A percentile compares a stretch with the other conserved stretches of the same genome.
phyloP scores from a whole-genome alignment of 1,139 yeast species.

The Meyerozyma smithsonii region DNA sequence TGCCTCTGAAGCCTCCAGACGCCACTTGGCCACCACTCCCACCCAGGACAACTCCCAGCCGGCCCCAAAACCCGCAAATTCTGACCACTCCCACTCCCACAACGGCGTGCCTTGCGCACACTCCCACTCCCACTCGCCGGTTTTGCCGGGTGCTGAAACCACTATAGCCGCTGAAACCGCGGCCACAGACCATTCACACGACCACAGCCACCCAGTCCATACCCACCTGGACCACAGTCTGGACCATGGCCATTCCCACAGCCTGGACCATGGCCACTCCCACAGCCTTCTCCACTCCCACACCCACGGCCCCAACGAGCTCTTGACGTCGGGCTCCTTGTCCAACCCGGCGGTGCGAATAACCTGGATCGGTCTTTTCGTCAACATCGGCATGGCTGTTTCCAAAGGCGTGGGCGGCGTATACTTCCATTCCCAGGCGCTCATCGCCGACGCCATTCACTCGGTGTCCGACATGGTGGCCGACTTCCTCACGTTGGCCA shows the following conservation, averaged over 20 bases:
- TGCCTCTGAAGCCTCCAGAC: background rate
- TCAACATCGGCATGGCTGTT: slow-evolving; percentile 79
- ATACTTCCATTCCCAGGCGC: slow-evolving; percentile 89
- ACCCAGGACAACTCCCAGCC: background rate
- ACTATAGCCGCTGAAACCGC: no score
- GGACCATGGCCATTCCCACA: background rate
- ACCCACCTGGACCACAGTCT: no score
- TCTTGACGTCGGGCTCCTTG: slow-evolving; percentile 25
- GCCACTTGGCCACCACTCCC: background rate
- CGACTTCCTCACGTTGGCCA: slow-evolving; percentile 81
- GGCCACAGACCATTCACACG: background rate
- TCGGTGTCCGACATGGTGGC: slow-evolving; percentile 86
- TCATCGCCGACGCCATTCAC: slow-evolving; percentile 91
- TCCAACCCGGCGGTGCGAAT: slow-evolving; percentile 85
- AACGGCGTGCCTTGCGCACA: background rate
- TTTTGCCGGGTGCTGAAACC: no score
- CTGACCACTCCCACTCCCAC: background rate
- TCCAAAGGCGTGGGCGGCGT: slow-evolving; percentile 89
- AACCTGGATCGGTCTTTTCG: slow-evolving; percentile 85
- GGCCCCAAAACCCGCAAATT: background rate
- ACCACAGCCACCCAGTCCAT: background rate
- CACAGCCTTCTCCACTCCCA: slow-evolving; percentile 22
- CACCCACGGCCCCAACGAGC: slow-evolving; percentile 37
- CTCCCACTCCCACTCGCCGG: background rate
- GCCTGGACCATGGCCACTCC: slow-evolving; percentile 12